Evolutionary conservation across 2,329 filamentous ascomycete species (phyloP).

Genomic region (Cordyceps militaris): DNA sequence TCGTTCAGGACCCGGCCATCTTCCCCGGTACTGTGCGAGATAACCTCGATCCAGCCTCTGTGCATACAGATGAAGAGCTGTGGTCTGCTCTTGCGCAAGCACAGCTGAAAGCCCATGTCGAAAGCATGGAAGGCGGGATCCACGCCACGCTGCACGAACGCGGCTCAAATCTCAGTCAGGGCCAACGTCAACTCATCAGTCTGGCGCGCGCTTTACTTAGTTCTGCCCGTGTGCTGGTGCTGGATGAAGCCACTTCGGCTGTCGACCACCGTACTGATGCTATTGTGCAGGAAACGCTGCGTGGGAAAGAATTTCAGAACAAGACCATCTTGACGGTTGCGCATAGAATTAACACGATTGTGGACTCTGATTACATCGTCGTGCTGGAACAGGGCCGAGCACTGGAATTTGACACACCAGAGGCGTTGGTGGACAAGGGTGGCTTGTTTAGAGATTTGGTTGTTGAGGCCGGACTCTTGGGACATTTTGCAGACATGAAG

Average conservation of each 20-base stretch:
- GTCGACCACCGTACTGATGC: slow-evolving; percentile 55
- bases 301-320: slow-evolving; percentile 60
- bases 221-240: slow-evolving; percentile 82
- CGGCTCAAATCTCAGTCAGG: slow-evolving; percentile 84
- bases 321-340: slow-evolving; percentile 94
- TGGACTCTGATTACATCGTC: slow-evolving; percentile 72
- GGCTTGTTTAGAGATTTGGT: slow-evolving; percentile 55
- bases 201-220: slow-evolving; percentile 83
- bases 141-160: slow-evolving; percentile 81
- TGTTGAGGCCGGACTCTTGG: slow-evolving; percentile 14
- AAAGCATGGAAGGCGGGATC: slow-evolving; percentile 71
- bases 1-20: slow-evolving; percentile 85
- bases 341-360: slow-evolving; percentile 88
- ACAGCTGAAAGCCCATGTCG: slow-evolving; percentile 74
- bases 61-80: slow-evolving; percentile 11
- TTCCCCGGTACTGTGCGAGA: slow-evolving; percentile 83
- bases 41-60: slow-evolving; percentile 57
- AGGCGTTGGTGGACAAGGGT: slow-evolving; percentile 64
- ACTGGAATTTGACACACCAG: slow-evolving; percentile 76
- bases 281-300: slow-evolving; percentile 49
- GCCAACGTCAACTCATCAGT: slow-evolving; percentile 81
- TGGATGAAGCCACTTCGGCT: slow-evolving; percentile 81
- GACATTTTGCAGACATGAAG: slow-evolving; percentile 1
- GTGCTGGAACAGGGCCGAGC: slow-evolving; percentile 81
- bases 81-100: slow-evolving; percentile 59